Base-by-base conservation (phyloP, 75 land plant species). In the Picea sitchensis region DNA sequence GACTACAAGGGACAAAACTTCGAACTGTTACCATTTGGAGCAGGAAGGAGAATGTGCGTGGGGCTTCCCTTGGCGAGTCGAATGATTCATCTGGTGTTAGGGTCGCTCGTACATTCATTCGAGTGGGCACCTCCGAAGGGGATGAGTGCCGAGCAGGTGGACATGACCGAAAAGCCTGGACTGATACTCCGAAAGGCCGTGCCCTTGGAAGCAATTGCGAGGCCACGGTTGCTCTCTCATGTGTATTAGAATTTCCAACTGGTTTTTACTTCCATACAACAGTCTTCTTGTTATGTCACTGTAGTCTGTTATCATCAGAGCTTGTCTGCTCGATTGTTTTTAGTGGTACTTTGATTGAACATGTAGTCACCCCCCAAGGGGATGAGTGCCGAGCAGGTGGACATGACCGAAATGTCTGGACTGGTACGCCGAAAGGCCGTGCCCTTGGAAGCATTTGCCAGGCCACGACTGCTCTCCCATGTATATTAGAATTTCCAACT, bases 101-200 rank as follows among this genome's bases (percentile, higher is more conserved):
- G 41, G 7, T 34, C 41, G 9, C 68, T 81, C 15, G 5, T 81
- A 11, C 82, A 81, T 17, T 58, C 65, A 26, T 81, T 75, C 30
- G 79, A 81, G 1, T 81, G 82, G 82, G 34, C 62, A 18, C 71
- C 65, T 54, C 82, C 87, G 1, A 30, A 67, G 3, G 71, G 71
- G 34, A 80, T 86, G 23, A 85, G 79, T 23, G 77, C 84, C 0
- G 88, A 91, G 79, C 80, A 79, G 5, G 20, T 85, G 18, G 87
- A 85, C 79, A 62, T 82, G 79, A 30, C 41, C 3, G 87, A 85
- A 71, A 59, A 57, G 32, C 23, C 15, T 57, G 85, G 87, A 15
- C 61, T 78, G 30, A 51, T 75, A 21, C 41, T 58, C 15, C 83
- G 34, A 36, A 82, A 59, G 13, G 59, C 72, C 4, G 63, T 82